These are phyloP conservation scores for Candolleomyces aberdarensis DNA, from an alignment of 768 basidiomycete species.

Conservation along the genomic window DNA sequence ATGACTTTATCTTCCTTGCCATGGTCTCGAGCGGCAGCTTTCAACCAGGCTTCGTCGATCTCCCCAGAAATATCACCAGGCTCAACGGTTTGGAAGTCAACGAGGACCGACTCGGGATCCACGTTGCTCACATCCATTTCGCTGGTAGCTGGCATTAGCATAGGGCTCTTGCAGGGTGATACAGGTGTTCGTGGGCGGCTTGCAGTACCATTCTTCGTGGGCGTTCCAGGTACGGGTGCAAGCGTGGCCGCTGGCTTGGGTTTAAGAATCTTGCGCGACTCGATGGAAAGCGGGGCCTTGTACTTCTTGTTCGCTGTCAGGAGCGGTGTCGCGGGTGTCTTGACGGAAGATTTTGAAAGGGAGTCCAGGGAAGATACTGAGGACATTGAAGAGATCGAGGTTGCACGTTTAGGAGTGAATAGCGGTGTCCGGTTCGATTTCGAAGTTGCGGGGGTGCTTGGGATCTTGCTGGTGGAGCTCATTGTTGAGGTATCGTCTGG, in stretches of 20 bases:
- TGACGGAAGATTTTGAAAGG: slow-evolving; percentile 26
- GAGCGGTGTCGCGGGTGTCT: slow-evolving; percentile 27
- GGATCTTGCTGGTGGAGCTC: slow-evolving; percentile 1
- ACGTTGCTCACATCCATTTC: slow-evolving; percentile 77
- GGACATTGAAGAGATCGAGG: slow-evolving; percentile 15
- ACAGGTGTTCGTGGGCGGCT: slow-evolving; percentile 52
- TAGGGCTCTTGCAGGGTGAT: slow-evolving; percentile 50
- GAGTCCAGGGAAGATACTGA: slow-evolving; percentile 23
- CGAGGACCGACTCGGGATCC: slow-evolving; percentile 71
- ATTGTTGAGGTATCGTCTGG: background rate
- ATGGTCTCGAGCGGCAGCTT: slow-evolving; percentile 41
- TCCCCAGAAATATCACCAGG: slow-evolving; percentile 65
- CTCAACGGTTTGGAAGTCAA: slow-evolving; percentile 74
- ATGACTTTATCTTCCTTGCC: slow-evolving; percentile 85
- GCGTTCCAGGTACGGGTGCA: slow-evolving; percentile 51
- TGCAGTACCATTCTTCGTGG: slow-evolving; percentile 38
- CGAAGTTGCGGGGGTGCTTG: slow-evolving; percentile 7
- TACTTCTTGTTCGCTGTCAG: slow-evolving; percentile 60
- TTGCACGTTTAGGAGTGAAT: slow-evolving; percentile 9
- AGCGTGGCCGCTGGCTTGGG: slow-evolving; percentile 34
- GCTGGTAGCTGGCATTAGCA: slow-evolving; percentile 43
- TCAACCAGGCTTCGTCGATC: slow-evolving; percentile 56
- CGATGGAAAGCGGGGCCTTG: slow-evolving; percentile 57
- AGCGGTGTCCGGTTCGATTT: slow-evolving; percentile 2
- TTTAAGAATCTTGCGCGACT: slow-evolving; percentile 27